Evolutionary conservation across 1,139 yeast genomes (phyloP), one percentile per base, ranked within the genome.

Genomic region (Debaryomyces fabryi): DNA sequence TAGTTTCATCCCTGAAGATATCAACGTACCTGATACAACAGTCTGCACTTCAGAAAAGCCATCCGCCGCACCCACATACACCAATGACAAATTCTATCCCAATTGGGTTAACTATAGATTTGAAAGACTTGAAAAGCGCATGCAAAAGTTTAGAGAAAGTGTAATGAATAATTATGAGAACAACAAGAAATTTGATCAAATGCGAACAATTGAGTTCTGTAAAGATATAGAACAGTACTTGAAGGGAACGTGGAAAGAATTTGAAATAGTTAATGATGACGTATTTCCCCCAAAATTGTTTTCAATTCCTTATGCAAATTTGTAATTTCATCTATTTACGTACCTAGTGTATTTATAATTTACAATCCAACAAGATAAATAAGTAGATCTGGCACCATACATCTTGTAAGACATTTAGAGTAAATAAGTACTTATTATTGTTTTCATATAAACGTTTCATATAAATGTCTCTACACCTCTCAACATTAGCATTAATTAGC

Each of bases 21-120:
- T 76, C 13, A 52, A 60, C 42, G 51, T 61, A 35, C 60, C 63
- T 34, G 82, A 78, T 47, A 71, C 72, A 10, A 68, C 78, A 5
- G 78, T 73, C 8, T 58, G 74, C 45, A 62, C 68, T 25, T 74
- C 81, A 3, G 73, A 71, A 44, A 71, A 68, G 52, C 79, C 81
- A 6, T 71, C 71, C 41, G 63, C 64, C 39, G 64, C 69, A 47
- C 68, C 67, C 30, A 69, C 74, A 21, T 65, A 75, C 6, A 57
- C 68, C 34, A 73, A 71, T 57, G 65, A 74, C 53, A 71, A 66
- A 34, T 75, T 72, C 54, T 78, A 77, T 55, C 77, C 76, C 13
- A 75, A 74, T 42, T 78, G 78, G 76, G 64, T 77, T 49, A 63
- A 66, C 37, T 77, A 74, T 60, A 66, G 80, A 54, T 64, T 74